A percentile compares a stretch with the other conserved stretches of the same genome.
Evolutionary conservation across 495 filamentous ascomycete species (phyloP).

Genomic region (Penicillium cinerascens): DNA sequence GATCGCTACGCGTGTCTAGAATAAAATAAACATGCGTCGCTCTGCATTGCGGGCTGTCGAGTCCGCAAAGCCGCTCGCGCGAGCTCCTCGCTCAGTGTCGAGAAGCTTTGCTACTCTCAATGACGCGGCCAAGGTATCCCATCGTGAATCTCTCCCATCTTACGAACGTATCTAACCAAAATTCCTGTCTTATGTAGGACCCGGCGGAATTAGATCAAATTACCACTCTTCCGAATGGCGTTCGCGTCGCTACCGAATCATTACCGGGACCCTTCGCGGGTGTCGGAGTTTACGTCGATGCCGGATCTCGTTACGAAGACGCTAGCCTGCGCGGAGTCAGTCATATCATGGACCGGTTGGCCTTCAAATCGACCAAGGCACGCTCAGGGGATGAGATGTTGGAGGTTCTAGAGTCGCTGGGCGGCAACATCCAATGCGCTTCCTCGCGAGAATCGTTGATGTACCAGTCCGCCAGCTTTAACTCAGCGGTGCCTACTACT

Average conservation of each 20-base stretch:
- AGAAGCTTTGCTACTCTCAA: constrained; percentile 42
- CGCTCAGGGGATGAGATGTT: constrained; percentile 80
- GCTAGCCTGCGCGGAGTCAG: constrained; percentile 81
- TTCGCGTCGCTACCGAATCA: constrained; percentile 93
- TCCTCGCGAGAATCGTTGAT: constrained; percentile 94
- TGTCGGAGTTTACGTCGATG: constrained; percentile 94
- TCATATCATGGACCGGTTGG: constrained; percentile 92
- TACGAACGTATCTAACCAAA: constrained; percentile 5
- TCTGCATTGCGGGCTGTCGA: constrained; percentile 45
- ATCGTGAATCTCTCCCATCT: background rate
- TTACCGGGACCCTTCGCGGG: constrained; percentile 93
- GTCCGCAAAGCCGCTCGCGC: constrained; percentile 39
- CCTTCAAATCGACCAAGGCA: constrained; percentile 86
- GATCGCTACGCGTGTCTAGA: constrained; percentile 4
- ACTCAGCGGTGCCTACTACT: constrained; percentile 80
- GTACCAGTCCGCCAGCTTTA: constrained; percentile 99
- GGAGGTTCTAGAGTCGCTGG: constrained; percentile 77
- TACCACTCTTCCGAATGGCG: constrained; percentile 86
- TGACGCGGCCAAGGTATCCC: constrained; percentile 39
- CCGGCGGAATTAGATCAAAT: constrained; percentile 83
- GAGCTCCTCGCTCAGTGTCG: constrained; percentile 37
- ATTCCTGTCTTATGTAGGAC: constrained; percentile 54
- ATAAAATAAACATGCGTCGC: constrained; percentile 36
- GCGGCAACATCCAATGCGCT: constrained; percentile 93
- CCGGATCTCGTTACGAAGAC: constrained; percentile 92